phyloP scores from a whole-genome alignment of 331 rosid species.

The Acacia pycnantha region DNA sequence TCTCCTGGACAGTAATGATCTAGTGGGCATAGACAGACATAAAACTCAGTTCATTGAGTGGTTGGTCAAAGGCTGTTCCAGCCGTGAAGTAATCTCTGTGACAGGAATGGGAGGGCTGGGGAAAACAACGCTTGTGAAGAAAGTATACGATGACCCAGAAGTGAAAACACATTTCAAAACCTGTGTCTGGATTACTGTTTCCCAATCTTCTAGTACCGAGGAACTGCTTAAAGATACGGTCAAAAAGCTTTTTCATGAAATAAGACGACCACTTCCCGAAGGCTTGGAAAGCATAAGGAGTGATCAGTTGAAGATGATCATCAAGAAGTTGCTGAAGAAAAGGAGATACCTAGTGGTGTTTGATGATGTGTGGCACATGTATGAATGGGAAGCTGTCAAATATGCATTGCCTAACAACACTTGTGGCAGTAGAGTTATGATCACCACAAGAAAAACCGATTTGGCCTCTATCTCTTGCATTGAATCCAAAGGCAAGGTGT shows the following conservation, averaged over 20 bases:
- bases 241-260: slow-evolving; percentile 39
- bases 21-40: slow-evolving; percentile 54
- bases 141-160: slow-evolving; percentile 57
- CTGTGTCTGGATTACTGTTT: slow-evolving; percentile 61
- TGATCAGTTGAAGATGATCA: slow-evolving; percentile 36
- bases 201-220: slow-evolving; percentile 38
- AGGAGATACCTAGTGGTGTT: slow-evolving; percentile 61
- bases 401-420: slow-evolving; percentile 46
- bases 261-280: slow-evolving; percentile 39
- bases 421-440: slow-evolving; percentile 48
- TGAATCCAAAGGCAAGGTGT: slow-evolving; percentile 34
- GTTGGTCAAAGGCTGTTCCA: slow-evolving; percentile 35
- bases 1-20: slow-evolving; percentile 57
- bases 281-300: slow-evolving; percentile 41
- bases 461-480: slow-evolving; percentile 35
- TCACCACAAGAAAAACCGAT: slow-evolving; percentile 52
- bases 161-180: slow-evolving; percentile 51
- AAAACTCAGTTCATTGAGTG: slow-evolving; percentile 37
- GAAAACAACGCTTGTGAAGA: slow-evolving; percentile 60
- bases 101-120: slow-evolving; percentile 72
- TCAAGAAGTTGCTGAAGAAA: slow-evolving; percentile 42
- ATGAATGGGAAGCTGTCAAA: slow-evolving; percentile 60
- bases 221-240: slow-evolving; percentile 49
- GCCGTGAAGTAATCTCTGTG: slow-evolving; percentile 46
- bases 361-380: slow-evolving; percentile 53